These are phyloP conservation scores for Heimioporus punctisporus DNA, from an alignment of 1,284 basidiomycete genomes.

Conservation along the genomic window DNA sequence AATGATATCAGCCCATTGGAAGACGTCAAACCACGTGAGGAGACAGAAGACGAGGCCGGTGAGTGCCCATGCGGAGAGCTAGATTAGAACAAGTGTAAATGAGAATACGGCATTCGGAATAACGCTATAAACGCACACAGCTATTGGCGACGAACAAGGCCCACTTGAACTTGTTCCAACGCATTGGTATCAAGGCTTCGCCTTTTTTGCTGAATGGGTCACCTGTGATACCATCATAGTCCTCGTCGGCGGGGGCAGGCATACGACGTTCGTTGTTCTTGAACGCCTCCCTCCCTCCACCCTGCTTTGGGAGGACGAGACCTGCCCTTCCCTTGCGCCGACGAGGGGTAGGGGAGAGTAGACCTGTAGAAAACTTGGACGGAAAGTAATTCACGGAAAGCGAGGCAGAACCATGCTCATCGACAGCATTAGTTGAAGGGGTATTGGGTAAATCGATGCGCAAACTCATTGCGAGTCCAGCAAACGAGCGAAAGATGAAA, in stretches of 20 bases:
- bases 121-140: conserved; percentile 1
- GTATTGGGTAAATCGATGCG: too few species aligned
- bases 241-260: conserved; percentile 58
- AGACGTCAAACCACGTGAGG: conserved; percentile 21
- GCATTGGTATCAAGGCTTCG: conserved; percentile 42
- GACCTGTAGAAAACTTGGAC: conserved; percentile 35
- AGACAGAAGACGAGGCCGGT: background rate
- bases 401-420: too few species aligned
- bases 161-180: conserved; percentile 78
- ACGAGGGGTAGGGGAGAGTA: conserved; percentile 42
- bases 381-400: conserved; percentile 65
- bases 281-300: conserved; percentile 68
- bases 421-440: too few species aligned
- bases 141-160: conserved; percentile 48
- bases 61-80: conserved; percentile 42
- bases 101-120: background rate
- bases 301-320: conserved; percentile 45
- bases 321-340: conserved; percentile 34
- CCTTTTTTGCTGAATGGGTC: conserved; percentile 34
- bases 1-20: conserved; percentile 46
- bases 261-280: conserved; percentile 52
- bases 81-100: background rate
- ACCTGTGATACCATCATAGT: conserved; percentile 48
- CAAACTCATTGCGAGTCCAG: too few species aligned
- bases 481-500: too few species aligned